Base-by-base conservation (phyloP, 495 filamentous ascomycete species). In the Penicillium canescens region DNA sequence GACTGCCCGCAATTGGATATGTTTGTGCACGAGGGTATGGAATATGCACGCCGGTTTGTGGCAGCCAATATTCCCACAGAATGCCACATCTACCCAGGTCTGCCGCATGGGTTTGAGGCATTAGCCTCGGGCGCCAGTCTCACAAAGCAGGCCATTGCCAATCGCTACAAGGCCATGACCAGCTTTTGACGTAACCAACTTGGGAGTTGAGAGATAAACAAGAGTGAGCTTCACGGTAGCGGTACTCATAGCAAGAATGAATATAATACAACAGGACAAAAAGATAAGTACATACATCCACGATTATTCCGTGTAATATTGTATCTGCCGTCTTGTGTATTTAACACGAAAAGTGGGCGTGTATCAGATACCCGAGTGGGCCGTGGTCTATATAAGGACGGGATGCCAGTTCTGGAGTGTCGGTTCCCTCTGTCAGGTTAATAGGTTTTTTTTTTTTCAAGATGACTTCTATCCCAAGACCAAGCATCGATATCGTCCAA, bases 21-120 rank as follows among this genome's bases (percentile, higher is more conserved):
- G 0, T 71, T 71, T 49, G 46, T 57, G 2, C 50, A 61, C 6
- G 66, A 71, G 36, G 36, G 35, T 6, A 3, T 63, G 13, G 56
- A 65, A 3, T 71, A 63, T 57, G 66, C 50, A 12, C 33, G 33
- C 0, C 45, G 56, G 6, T 56, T 69, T 26, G n/a, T 63, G 28
- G 42, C 18, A 11, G 60, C 54, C 2, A 61, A 59, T 43, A 59
- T 69, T 21, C 37, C 52, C 13, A 42, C 48, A 6, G 68, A 71
- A 39, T 54, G 54, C 11, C 68, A 71, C 56, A n/a, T 69, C 0
- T 69, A 69, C 47, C 60, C 59, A 2, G 66, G 68, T 2, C 13
- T 63, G 33, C 59, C 61, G 21, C 68, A 69, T 66, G 59, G 50
- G 1, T 68, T 69, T 59, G 62, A 68, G 18, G 52, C 42, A 1